A percentile compares a stretch with the other conserved stretches of the same genome.
Conservation (phyloP, 306 rosid genomes). For the Mucuna pruriens region DNA sequence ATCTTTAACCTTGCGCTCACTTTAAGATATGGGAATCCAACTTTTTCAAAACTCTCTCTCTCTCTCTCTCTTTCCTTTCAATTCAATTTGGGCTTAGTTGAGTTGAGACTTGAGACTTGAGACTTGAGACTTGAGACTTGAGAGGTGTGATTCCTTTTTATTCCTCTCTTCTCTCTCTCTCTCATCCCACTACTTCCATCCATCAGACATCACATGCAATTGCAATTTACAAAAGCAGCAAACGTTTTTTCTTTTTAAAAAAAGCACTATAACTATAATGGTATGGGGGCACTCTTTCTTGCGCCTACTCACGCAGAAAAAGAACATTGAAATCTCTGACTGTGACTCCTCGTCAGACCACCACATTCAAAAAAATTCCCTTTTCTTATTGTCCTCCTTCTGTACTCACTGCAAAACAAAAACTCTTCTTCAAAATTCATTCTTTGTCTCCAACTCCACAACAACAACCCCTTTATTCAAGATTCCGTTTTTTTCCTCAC, state of each 20-base stretch:
- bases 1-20: constrained; percentile 15
- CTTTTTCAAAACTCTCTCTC: constrained; percentile 29
- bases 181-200: background rate
- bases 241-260: background rate
- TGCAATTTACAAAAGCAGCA: constrained; percentile 41
- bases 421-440: constrained; percentile 44
- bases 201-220: constrained; percentile 47
- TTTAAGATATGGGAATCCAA: constrained; percentile 37
- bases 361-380: constrained; percentile 57
- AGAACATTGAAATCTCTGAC: constrained; percentile 37
- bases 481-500: constrained; percentile 25
- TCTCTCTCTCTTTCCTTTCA: constrained; percentile 27
- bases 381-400: constrained; percentile 29
- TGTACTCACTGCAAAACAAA: constrained; percentile 34
- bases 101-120: background rate
- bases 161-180: background rate
- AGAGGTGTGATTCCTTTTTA: constrained; percentile 32
- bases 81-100: constrained; percentile 40
- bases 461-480: constrained; percentile 27
- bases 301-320: constrained; percentile 36
- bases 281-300: constrained; percentile 31
- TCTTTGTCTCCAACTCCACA: constrained; percentile 42
- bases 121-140: background rate
- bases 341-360: constrained; percentile 47
- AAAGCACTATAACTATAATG: background rate